A percentile compares a stretch with the other conserved stretches of the same genome.
These are phyloP conservation scores for Aspergillus ibericus DNA, from an alignment of 2,329 filamentous ascomycete genomes.

Conservation along the genomic window DNA sequence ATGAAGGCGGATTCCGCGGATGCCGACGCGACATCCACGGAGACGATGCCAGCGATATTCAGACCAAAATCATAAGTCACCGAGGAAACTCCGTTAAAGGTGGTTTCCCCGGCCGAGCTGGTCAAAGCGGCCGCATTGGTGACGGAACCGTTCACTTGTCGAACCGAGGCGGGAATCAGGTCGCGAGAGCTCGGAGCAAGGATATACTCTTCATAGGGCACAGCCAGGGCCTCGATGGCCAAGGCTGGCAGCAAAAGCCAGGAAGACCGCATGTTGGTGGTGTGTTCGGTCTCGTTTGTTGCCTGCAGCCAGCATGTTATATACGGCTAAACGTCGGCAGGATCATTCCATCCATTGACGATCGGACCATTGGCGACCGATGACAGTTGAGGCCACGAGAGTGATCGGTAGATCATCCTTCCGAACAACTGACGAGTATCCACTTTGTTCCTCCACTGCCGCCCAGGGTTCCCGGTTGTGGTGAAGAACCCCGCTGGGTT, in stretches of 20 bases:
- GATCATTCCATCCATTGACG: not conserved
- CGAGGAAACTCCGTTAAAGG: slow-evolving; percentile 28
- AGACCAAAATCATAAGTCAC: slow-evolving; percentile 43
- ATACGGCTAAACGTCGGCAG: not conserved
- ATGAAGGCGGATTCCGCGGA: slow-evolving; percentile 32
- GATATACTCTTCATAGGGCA: slow-evolving; percentile 37
- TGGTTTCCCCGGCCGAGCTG: not conserved
- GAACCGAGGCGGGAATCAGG: slow-evolving; percentile 25
- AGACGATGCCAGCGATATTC: slow-evolving; percentile 43
- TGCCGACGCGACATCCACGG: slow-evolving; percentile 29
- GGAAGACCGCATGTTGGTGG: not conserved
- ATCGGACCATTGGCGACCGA: not conserved
- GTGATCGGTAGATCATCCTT: not conserved
- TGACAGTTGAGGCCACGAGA: not conserved
- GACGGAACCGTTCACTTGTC: slow-evolving; percentile 33
- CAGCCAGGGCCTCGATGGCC: slow-evolving; percentile 7
- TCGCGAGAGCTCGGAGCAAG: slow-evolving; percentile 32
- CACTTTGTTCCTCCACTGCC: not conserved
- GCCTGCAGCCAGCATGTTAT: not conserved
- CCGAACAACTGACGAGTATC: not conserved
- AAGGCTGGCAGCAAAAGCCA: slow-evolving; percentile 13
- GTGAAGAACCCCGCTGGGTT: not conserved
- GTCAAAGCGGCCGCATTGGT: slow-evolving; percentile 21
- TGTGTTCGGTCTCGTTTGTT: not conserved
- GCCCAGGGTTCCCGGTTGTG: not conserved